Conservation (phyloP, 371 early-diverging fungal genomes). For the Coemansia sp. region DNA sequence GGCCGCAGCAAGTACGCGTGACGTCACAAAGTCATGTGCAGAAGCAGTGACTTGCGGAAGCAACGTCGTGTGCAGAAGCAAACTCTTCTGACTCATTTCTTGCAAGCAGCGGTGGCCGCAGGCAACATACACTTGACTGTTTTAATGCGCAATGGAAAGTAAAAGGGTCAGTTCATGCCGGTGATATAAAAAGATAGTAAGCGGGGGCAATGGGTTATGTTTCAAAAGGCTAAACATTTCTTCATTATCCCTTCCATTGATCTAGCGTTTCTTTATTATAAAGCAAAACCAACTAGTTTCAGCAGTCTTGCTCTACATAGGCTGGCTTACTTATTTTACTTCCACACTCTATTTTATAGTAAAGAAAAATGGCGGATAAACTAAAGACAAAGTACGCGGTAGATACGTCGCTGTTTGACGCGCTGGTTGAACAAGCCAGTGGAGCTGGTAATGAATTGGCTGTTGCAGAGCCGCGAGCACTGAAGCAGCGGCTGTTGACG, state of each 20-base stretch:
- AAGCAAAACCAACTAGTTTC: neutral
- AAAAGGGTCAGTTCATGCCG: neutral
- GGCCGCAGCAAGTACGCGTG: neutral
- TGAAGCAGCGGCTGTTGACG: slow-evolving; percentile 53
- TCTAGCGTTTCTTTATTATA: neutral
- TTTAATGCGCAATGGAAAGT: neutral
- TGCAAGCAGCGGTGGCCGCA: slow-evolving; percentile 1
- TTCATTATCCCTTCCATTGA: neutral
- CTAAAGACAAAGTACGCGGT: slow-evolving; percentile 37
- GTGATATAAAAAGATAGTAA: slow-evolving; percentile 1
- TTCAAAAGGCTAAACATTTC: neutral
- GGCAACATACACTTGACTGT: neutral
- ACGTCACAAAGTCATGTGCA: neutral
- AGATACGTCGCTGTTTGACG: slow-evolving; percentile 42
- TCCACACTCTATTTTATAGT: neutral
- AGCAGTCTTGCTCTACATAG: neutral
- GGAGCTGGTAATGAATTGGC: neutral
- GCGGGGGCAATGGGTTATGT: neutral
- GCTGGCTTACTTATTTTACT: neutral
- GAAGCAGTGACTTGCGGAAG: no score
- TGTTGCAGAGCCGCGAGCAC: slow-evolving; percentile 10
- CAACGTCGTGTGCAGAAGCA: no score
- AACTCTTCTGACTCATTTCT: neutral
- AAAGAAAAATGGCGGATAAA: neutral
- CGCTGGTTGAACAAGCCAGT: slow-evolving; percentile 38